Percentiles rank a stretch among this genome's conserved stretches.
Conservation (phyloP, 2,329 filamentous ascomycete species). For the Ophiostoma perfectum region DNA sequence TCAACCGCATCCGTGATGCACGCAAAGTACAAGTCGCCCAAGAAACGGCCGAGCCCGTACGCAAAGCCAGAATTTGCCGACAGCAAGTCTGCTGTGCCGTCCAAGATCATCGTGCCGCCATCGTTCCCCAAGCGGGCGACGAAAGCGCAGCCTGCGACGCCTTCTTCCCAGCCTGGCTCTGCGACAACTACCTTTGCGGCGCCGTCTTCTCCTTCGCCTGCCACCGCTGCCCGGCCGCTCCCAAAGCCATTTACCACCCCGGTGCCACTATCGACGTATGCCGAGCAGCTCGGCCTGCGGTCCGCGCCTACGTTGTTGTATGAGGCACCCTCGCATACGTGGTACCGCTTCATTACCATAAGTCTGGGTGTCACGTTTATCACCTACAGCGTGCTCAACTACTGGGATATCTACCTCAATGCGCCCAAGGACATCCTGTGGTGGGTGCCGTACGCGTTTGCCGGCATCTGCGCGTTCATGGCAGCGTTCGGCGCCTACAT, state of each 20-base stretch:
- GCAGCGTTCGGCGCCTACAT: constrained; percentile 56
- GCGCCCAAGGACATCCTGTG: constrained; percentile 47
- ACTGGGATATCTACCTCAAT: constrained; percentile 44
- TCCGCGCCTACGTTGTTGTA: constrained; percentile 57
- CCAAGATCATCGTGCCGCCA: not conserved
- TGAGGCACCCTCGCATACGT: constrained; percentile 57
- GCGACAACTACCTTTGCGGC: no score
- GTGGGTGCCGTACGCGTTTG: constrained; percentile 56
- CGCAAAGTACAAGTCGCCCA: constrained; percentile 5
- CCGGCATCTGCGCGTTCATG: constrained; percentile 54
- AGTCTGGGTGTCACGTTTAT: constrained; percentile 50
- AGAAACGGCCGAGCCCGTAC: not conserved
- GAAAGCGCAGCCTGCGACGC: not conserved
- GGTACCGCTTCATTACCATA: constrained; percentile 58
- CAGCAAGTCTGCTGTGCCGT: not conserved
- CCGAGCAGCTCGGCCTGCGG: constrained; percentile 52
- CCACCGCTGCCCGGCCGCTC: no score
- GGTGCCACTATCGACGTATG: constrained; percentile 34
- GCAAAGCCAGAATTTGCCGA: not conserved
- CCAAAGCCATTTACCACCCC: not conserved
- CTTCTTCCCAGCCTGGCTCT: no score
- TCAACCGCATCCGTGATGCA: no score
- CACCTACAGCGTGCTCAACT: constrained; percentile 46
- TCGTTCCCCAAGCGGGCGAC: not conserved
- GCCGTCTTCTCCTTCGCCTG: no score